A percentile compares a stretch with the other conserved stretches of the same genome.
These are phyloP conservation scores for Nitzschia sp. DNA, from an alignment of 108 stramenopile species.

Conservation along the genomic window DNA sequence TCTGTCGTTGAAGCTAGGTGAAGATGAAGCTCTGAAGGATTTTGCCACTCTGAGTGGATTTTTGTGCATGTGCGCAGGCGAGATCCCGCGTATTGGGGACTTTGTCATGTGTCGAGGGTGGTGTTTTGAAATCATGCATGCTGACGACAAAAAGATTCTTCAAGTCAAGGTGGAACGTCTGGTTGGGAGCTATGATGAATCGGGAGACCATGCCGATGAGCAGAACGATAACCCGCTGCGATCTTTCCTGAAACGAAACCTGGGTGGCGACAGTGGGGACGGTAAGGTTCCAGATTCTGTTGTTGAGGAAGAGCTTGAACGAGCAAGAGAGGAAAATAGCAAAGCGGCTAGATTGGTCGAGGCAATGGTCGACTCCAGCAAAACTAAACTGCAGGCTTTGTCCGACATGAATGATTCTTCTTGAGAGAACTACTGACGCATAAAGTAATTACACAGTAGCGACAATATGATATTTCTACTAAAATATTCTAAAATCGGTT, in stretches of 20 bases:
- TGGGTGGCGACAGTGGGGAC: constrained; percentile 26
- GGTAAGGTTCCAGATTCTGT: constrained; percentile 32
- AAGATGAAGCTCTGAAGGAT: constrained; percentile 85
- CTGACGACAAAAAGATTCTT: constrained; percentile 82
- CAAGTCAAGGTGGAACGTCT: constrained; percentile 78
- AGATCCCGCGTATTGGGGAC: constrained; percentile 91
- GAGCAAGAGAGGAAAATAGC: constrained; percentile 30
- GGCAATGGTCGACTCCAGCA: constrained; percentile 64
- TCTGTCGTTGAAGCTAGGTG: constrained; percentile 77
- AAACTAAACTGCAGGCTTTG: constrained; percentile 40
- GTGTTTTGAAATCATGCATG: constrained; percentile 87
- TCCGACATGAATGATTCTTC: not conserved
- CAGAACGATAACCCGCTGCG: constrained; percentile 46
- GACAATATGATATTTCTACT: too few species aligned
- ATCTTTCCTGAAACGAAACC: constrained; percentile 56
- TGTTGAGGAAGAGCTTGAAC: constrained; percentile 38
- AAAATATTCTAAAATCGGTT: not conserved
- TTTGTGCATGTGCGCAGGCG: constrained; percentile 92
- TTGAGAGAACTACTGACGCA: too few species aligned
- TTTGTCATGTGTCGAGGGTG: constrained; percentile 89
- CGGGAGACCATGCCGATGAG: constrained; percentile 51
- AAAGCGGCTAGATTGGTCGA: constrained; percentile 64
- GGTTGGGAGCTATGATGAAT: constrained; percentile 74
- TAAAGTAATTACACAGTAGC: too few species aligned
- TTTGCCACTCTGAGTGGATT: constrained; percentile 92